Percentiles rank a stretch among this genome's conserved stretches.
Evolutionary conservation across 768 basidiomycete species (phyloP).

Genomic region (Hygrocybe coccinea): DNA sequence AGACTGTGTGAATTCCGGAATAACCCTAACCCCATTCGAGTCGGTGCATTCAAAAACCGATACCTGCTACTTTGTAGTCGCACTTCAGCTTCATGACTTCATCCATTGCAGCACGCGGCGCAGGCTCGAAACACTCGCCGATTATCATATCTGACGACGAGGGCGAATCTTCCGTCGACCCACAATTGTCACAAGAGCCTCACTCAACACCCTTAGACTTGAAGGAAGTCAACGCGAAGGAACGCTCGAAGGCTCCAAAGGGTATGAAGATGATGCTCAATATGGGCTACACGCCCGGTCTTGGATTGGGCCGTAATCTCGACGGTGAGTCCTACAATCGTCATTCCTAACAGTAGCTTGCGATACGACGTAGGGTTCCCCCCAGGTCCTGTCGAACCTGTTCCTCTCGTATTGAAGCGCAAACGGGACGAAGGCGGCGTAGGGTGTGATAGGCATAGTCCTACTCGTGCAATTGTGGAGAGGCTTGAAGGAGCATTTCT

Average conservation of each 20-base stretch:
- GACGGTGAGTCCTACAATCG: neutral
- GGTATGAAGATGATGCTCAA: neutral
- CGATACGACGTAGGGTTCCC: neutral
- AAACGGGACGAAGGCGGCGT: slow-evolving; percentile 2
- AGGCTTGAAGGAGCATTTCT: neutral
- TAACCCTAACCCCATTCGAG: neutral
- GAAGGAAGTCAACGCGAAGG: neutral
- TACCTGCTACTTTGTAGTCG: neutral
- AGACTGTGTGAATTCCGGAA: no score
- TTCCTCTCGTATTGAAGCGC: slow-evolving; percentile 3
- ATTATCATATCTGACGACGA: slow-evolving; percentile 12
- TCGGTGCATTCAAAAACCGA: neutral
- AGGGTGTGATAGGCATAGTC: neutral
- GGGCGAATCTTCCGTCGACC: neutral
- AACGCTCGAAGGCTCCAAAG: neutral
- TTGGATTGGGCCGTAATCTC: neutral
- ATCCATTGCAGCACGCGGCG: neutral
- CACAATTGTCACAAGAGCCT: neutral
- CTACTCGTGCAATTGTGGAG: neutral
- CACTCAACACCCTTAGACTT: neutral
- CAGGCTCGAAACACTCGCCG: slow-evolving; percentile 3
- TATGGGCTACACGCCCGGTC: slow-evolving; percentile 1
- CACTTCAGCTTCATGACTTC: no score
- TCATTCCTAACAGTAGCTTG: neutral
- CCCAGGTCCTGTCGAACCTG: neutral